Evolutionary conservation across 768 basidiomycete species (phyloP), one percentile per base, ranked within the genome.

Genomic region (Austroboletus eburneus): DNA sequence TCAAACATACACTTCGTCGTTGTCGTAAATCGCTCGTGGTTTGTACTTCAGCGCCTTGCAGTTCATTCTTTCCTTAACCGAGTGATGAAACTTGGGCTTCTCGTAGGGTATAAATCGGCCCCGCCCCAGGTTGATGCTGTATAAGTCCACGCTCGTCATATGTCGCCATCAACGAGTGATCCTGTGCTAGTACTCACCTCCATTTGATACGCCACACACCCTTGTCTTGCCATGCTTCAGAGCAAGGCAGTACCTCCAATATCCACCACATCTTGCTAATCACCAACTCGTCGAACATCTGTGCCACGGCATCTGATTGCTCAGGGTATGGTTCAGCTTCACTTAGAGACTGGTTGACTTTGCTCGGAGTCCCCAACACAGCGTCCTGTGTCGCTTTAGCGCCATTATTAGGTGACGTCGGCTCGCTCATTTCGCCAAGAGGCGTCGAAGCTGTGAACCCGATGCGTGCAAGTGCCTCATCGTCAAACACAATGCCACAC

Each of bases 161-260:
- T 13, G 12, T 29, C n/a, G n/a, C n/a, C n/a, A n/a, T 42, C 17
- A 22, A 29, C 14, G 8, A 21, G 5, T 10, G 9, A 50, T 40
- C n/a, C n/a, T n/a, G 39, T 27, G 30, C 18, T 5, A 24, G 34
- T 13, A 67, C 83, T 46, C 52, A 87, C 87, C 71, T 70, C 64
- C 72, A 78, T 36, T 65, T 66, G 8, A 49, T 67, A 50, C 79
- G 75, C 85, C 83, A 87, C 14, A 54, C 57, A 2, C 80, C 78
- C 1, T 72, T 41, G 0, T 86, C 80, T 58, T 87, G 85, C 72
- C 74, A 83, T 17, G 68, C 60, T 54, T 72, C 77, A 32, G 56
- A 61, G 44, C 74, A 57, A 14, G 83, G 86, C 0, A 87, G 23
- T 22, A 87, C 65, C 64, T 91, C 87, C 29, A 88, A 64, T n/a